Evolutionary conservation across 2,329 filamentous ascomycete genomes (phyloP).

Genomic region (Amphichorda felina): DNA sequence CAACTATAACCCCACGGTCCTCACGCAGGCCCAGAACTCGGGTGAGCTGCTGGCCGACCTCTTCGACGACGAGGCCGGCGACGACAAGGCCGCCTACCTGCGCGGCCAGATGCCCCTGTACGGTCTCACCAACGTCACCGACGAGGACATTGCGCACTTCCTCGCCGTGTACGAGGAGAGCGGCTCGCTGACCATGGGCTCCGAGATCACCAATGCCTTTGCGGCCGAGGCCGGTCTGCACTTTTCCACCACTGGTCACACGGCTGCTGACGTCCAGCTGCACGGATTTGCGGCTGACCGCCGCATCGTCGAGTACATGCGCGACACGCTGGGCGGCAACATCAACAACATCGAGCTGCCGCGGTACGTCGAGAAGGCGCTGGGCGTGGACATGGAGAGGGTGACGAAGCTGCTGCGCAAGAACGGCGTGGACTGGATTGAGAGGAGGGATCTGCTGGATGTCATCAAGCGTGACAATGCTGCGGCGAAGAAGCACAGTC

Average conservation of each 20-base stretch:
- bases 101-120: slow-evolving; percentile 7
- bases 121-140: slow-evolving; percentile 7
- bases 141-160: slow-evolving; percentile 5
- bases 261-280: slow-evolving; percentile 10
- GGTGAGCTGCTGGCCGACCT: slow-evolving; percentile 7
- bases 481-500: slow-evolving; percentile 4
- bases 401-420: slow-evolving; percentile 10
- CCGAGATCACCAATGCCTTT: slow-evolving; percentile 6
- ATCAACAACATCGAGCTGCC: slow-evolving; percentile 14
- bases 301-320: slow-evolving; percentile 4
- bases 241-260: slow-evolving; percentile 11
- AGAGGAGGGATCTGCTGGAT: slow-evolving; percentile 8
- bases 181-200: slow-evolving; percentile 5
- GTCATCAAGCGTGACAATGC: slow-evolving; percentile 6
- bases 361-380: slow-evolving; percentile 11
- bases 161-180: slow-evolving; percentile 4
- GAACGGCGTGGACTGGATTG: slow-evolving; percentile 11
- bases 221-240: slow-evolving; percentile 7
- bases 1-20: slow-evolving; percentile 8
- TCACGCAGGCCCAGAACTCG: slow-evolving; percentile 7
- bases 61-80: slow-evolving; percentile 7
- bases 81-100: slow-evolving; percentile 7
- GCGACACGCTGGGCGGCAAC: slow-evolving; percentile 10
- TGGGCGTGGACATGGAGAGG: slow-evolving; percentile 10
- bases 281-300: slow-evolving; percentile 8